Conservation (phyloP, 805 yeast genomes). For the Dipodascus geniculatus region DNA sequence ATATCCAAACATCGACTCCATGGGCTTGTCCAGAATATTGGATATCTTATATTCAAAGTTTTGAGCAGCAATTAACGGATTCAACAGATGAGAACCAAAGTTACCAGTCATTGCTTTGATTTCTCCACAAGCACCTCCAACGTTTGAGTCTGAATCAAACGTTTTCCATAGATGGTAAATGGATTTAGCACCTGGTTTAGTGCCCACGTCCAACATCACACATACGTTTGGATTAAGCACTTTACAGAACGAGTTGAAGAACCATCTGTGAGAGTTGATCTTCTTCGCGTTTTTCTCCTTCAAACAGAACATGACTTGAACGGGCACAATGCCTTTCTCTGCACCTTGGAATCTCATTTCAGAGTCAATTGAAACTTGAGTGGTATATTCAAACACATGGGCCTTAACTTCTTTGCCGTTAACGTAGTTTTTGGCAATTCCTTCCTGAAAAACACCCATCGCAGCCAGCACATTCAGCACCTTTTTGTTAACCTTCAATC, state of each 20-base stretch:
- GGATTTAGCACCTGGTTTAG: slow-evolving; percentile 81
- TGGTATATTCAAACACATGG: slow-evolving; percentile 90
- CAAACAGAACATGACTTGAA: slow-evolving; percentile 82
- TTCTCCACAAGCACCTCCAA: slow-evolving; percentile 99
- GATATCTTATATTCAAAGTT: slow-evolving; percentile 96
- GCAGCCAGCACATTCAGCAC: slow-evolving; percentile 84
- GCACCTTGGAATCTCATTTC: slow-evolving; percentile 83
- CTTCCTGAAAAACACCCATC: slow-evolving; percentile 94
- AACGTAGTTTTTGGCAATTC: slow-evolving; percentile 89
- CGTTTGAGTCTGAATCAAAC: slow-evolving; percentile 89
- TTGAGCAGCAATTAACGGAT: slow-evolving; percentile 92
- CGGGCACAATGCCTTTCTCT: slow-evolving; percentile 86
- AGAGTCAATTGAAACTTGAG: slow-evolving; percentile 87
- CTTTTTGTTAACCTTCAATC: slow-evolving; percentile 75
- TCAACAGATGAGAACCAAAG: slow-evolving; percentile 65
- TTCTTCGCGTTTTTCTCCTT: slow-evolving; percentile 89
- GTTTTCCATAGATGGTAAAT: slow-evolving; percentile 95
- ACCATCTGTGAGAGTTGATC: slow-evolving; percentile 96
- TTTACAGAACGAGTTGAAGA: slow-evolving; percentile 91
- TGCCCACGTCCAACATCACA: slow-evolving; percentile 90
- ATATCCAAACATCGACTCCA: slow-evolving; percentile 87
- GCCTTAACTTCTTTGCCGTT: slow-evolving; percentile 87
- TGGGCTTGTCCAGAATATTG: slow-evolving; percentile 88
- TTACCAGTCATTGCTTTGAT: slow-evolving; percentile 92
- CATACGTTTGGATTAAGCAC: slow-evolving; percentile 84